Conservation (phyloP, 768 basidiomycete species). For the Leucosporidium creatinivorum region DNA sequence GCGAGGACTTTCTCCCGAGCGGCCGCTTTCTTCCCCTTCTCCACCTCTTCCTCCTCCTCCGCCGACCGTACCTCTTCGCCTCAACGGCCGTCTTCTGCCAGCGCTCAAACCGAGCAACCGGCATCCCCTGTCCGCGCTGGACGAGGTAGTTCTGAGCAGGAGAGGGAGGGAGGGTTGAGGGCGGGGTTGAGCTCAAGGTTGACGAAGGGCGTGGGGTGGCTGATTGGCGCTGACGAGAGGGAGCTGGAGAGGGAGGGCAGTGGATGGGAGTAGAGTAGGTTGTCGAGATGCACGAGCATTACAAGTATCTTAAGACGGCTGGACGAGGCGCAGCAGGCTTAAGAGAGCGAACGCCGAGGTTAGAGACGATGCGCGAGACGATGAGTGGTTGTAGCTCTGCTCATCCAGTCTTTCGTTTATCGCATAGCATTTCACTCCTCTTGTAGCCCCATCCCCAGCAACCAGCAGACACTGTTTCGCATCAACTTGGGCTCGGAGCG, state of each 20-base stretch:
- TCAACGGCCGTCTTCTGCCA: background rate
- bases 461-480: no score
- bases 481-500: no score
- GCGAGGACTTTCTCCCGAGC: constrained; percentile 15
- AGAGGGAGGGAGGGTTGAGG: constrained; percentile 48
- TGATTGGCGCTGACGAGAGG: constrained; percentile 67
- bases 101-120: constrained; percentile 12
- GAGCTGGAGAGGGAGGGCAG: background rate
- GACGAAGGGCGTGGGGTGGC: constrained; percentile 89
- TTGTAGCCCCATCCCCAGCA: no score
- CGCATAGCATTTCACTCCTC: no score
- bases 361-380: no score
- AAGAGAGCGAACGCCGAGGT: no score
- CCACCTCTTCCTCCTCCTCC: constrained; percentile 3
- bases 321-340: no score
- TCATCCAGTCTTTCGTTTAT: no score
- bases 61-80: background rate
- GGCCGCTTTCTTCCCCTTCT: constrained; percentile 16
- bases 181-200: constrained; percentile 69
- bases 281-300: no score
- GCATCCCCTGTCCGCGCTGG: constrained; percentile 45
- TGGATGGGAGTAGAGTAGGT: no score
- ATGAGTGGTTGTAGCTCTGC: no score
- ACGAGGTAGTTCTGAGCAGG: constrained; percentile 57
- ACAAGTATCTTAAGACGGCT: no score